Conservation (phyloP, 179 eudicot species). For the Nepenthes alata region DNA sequence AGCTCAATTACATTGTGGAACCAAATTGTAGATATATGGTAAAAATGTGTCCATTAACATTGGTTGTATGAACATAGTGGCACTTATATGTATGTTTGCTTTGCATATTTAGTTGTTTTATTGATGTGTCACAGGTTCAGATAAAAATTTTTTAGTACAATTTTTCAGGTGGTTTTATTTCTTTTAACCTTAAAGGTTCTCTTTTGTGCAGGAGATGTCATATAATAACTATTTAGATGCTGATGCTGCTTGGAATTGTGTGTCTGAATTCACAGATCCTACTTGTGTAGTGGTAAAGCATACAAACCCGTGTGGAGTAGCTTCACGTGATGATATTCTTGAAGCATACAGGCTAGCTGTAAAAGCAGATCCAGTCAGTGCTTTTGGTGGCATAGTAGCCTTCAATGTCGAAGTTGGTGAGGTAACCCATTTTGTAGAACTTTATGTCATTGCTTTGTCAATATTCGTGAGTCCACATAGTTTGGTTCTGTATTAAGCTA, state of each 20-base stretch:
- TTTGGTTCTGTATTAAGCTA: no score
- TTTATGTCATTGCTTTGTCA: no score
- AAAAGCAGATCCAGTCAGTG: conserved; percentile 93
- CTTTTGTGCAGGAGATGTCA: conserved; percentile 81
- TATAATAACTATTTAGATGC: conserved; percentile 96
- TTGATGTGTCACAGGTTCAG: no score
- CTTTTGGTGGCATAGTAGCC: conserved; percentile 97
- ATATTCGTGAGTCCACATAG: no score
- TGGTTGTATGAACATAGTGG: no score
- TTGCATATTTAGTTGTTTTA: no score
- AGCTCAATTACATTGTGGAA: no score
- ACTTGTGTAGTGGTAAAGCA: conserved; percentile 96
- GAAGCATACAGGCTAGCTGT: conserved; percentile 93
- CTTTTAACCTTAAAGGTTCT: not conserved
- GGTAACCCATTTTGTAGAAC: conserved; percentile 31
- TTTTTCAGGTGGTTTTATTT: not conserved
- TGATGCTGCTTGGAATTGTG: conserved; percentile 99
- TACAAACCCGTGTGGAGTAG: conserved; percentile 99
- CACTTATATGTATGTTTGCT: no score
- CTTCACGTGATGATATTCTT: conserved; percentile 76
- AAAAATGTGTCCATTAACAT: no score
- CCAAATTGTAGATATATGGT: no score
- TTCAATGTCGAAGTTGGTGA: conserved; percentile 89
- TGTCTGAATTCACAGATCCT: conserved; percentile 76
- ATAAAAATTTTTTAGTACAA: no score